Base-by-base conservation (phyloP, 2,329 filamentous ascomycete genomes). In the Aspergillus calidoustus region DNA sequence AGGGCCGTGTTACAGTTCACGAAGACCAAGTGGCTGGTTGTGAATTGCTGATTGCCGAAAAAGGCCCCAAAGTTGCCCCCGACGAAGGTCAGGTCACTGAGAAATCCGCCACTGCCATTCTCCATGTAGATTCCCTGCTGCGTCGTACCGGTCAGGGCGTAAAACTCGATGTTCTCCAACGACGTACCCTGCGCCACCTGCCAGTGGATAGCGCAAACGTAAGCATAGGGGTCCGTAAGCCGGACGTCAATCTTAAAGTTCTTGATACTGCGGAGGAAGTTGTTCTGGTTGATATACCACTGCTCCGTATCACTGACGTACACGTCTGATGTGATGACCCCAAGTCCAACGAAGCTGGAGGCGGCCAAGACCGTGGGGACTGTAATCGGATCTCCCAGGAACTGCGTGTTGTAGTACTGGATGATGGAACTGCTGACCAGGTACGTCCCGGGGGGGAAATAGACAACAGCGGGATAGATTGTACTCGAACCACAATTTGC, bases 171-270 rank as follows among this genome's bases (percentile, higher is more conserved):
- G 78, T 91, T 91, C 76, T 91, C 88, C 54, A 92, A 79, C 63
- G 85, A 87, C 1, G 89, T 91, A 31, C 88, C 89, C 48, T 91
- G 89, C 17, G 89, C 88, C 9, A 91, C 89, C 76, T 91, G 89
- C 89, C 89, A 91, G 76, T 91, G 89, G 64, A 92, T 90, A 66
- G 68, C 69, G 28, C 66, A 70, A 0, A 81, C 38, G 82, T 82
- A 68, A 1, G 61, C 58, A 7, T 30, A 28, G 7, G 46, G 61
- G 30, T 63, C 56, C 0, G 58, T 65, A 0, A 30, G 60, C 2
- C 54, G 58, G 7, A 72, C 68, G 54, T 73, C 67, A 2, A 73
- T 68, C 22, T 64, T 71, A 54, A 73, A 72, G 38, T 67, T 71
- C 17, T 41, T 47, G 15, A 68, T 61, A 43, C 34, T 54, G 2